These are phyloP conservation scores for Sporodiniella umbellata DNA, from an alignment of 371 early-diverging fungal species.

Conservation along the genomic window DNA sequence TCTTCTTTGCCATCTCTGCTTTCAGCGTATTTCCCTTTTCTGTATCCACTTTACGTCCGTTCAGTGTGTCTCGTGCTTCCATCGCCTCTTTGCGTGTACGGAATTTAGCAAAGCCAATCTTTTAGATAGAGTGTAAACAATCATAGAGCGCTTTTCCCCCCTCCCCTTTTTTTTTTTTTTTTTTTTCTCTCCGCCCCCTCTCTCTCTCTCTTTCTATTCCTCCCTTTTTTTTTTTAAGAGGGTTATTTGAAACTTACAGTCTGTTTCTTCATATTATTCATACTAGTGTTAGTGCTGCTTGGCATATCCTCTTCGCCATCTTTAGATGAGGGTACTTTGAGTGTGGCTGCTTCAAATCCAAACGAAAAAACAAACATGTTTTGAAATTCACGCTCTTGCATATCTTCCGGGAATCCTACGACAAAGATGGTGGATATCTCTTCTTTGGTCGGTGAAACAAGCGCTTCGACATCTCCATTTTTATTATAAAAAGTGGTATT, in stretches of 20 bases:
- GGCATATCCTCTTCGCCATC: slow-evolving; percentile 41
- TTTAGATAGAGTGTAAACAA: slow-evolving; percentile 1
- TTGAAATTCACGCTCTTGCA: slow-evolving; percentile 93
- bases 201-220: too few relatives aligned
- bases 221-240: too few relatives aligned
- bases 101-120: slow-evolving; percentile 94
- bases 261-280: slow-evolving; percentile 61
- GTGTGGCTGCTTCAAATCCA: slow-evolving; percentile 90
- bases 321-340: slow-evolving; percentile 70
- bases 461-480: slow-evolving; percentile 6
- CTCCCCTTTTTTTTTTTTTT: too few relatives aligned
- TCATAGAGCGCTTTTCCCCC: too few relatives aligned
- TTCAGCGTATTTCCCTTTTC: slow-evolving; percentile 82
- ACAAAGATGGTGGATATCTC: slow-evolving; percentile 92
- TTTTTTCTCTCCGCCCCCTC: too few relatives aligned
- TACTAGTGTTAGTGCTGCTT: too few relatives aligned
- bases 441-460: slow-evolving; percentile 29
- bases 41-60: slow-evolving; percentile 81
- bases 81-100: slow-evolving; percentile 79
- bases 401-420: slow-evolving; percentile 94
- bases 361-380: slow-evolving; percentile 93
- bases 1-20: slow-evolving; percentile 95
- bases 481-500: slow-evolving; percentile 14
- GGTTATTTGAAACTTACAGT: too few relatives aligned
- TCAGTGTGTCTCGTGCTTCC: slow-evolving; percentile 81